Conservation (phyloP, 495 filamentous ascomycete species). For the Penicillium psychrofluorescens region DNA sequence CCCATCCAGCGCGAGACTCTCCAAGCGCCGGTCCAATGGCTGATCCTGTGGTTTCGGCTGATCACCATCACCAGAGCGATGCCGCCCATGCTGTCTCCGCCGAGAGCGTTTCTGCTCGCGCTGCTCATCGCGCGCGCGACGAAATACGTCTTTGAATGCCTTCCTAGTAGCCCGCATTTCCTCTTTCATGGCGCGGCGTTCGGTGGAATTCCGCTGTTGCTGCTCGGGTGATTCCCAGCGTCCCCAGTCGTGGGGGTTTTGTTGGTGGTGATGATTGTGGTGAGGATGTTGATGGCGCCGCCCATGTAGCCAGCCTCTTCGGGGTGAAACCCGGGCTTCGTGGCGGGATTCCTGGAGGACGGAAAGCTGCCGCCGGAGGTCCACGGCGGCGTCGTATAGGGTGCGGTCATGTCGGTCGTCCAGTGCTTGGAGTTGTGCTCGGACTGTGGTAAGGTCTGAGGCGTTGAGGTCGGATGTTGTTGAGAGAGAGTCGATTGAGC, state of each 20-base stretch:
- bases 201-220: conserved; percentile 21
- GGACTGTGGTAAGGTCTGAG: conserved; percentile 34
- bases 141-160: conserved; percentile 33
- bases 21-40: conserved; percentile 11
- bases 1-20: conserved; percentile 14
- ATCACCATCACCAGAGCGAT: neutral
- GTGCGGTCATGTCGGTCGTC: conserved; percentile 34
- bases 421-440: conserved; percentile 31
- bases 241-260: conserved; percentile 21
- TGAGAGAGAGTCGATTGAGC: conserved; percentile 36
- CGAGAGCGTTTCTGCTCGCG: conserved; percentile 21
- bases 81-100: conserved; percentile 1
- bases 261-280: neutral
- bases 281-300: conserved; percentile 10
- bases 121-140: conserved; percentile 33
- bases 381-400: conserved; percentile 31
- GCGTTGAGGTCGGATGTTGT: conserved; percentile 35
- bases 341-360: conserved; percentile 32
- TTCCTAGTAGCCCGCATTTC: conserved; percentile 32
- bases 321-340: conserved; percentile 19
- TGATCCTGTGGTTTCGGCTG: conserved; percentile 1
- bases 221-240: conserved; percentile 36
- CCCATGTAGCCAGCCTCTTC: conserved; percentile 18
- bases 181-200: conserved; percentile 30
- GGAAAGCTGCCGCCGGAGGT: conserved; percentile 31